Evolutionary conservation across 2,329 filamentous ascomycete species (phyloP).

Genomic region (Colletotrichum orbiculare): DNA sequence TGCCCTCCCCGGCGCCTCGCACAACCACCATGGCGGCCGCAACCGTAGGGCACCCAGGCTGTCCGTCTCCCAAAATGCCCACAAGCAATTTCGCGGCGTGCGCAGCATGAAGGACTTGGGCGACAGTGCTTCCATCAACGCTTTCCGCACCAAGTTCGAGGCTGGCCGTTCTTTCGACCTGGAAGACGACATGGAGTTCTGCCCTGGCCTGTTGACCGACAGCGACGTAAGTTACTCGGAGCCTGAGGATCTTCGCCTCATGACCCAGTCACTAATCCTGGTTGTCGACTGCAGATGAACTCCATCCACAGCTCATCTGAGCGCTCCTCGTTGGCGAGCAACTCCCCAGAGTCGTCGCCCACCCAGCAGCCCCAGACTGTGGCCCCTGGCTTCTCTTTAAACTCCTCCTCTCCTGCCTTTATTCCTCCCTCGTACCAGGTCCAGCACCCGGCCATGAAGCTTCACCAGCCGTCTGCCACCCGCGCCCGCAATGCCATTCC

Average conservation of each 20-base stretch:
- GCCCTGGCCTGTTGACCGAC: slow-evolving; percentile 90
- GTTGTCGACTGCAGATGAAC: slow-evolving; percentile 72
- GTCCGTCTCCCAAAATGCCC: slow-evolving; percentile 82
- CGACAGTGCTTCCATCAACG: slow-evolving; percentile 79
- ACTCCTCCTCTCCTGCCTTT: slow-evolving; percentile 74
- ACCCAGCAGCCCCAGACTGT: slow-evolving; percentile 87
- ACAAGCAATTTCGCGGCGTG: slow-evolving; percentile 87
- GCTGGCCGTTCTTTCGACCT: slow-evolving; percentile 93
- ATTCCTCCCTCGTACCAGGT: slow-evolving; percentile 73
- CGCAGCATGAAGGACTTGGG: slow-evolving; percentile 88
- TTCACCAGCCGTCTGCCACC: slow-evolving; percentile 90
- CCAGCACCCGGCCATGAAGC: slow-evolving; percentile 76
- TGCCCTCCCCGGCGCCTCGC: slow-evolving; percentile 66
- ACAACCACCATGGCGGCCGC: slow-evolving; percentile 86
- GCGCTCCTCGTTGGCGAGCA: slow-evolving; percentile 93
- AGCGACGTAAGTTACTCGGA: slow-evolving; percentile 78
- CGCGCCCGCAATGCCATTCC: slow-evolving; percentile 95
- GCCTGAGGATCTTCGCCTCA: slow-evolving; percentile 8
- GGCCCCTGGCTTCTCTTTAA: slow-evolving; percentile 80
- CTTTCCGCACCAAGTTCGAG: slow-evolving; percentile 90
- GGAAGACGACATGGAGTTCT: slow-evolving; percentile 96
- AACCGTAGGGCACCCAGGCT: slow-evolving; percentile 86
- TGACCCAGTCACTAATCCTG: slow-evolving; percentile 40
- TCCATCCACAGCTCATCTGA: slow-evolving; percentile 95
- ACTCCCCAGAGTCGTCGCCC: slow-evolving; percentile 91